These are phyloP conservation scores for Thalia dealbata DNA, from an alignment of 176 grass and related monocot species.

Conservation along the genomic window DNA sequence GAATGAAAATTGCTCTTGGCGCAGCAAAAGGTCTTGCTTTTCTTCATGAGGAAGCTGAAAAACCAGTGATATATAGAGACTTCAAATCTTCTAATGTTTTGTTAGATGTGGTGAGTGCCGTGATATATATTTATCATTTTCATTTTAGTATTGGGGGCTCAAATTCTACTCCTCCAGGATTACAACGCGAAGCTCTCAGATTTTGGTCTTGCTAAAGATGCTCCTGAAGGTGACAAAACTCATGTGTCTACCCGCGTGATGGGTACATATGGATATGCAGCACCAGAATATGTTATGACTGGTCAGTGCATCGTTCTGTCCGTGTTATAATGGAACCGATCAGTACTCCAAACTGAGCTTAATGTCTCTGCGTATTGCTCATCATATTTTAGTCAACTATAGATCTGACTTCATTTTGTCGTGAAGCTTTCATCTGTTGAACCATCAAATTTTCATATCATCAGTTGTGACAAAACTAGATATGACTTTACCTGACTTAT, in stretches of 20 bases:
- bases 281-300: slow-evolving; percentile 98
- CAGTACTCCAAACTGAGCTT: too few relatives aligned
- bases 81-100: slow-evolving; percentile 99
- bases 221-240: slow-evolving; percentile 95
- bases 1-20: slow-evolving; percentile 99
- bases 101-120: slow-evolving; percentile 55
- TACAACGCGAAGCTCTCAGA: slow-evolving; percentile 98
- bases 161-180: slow-evolving; percentile 50
- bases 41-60: slow-evolving; percentile 99
- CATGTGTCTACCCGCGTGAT: slow-evolving; percentile 97
- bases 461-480: background rate
- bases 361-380: too few relatives aligned
- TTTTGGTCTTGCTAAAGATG: slow-evolving; percentile 99
- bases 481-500: background rate
- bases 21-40: slow-evolving; percentile 91
- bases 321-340: too few relatives aligned
- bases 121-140: slow-evolving; percentile 15
- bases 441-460: background rate
- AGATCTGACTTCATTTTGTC: too few relatives aligned
- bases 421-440: too few relatives aligned
- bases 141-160: background rate
- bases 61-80: slow-evolving; percentile 96
- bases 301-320: slow-evolving; percentile 40
- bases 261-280: slow-evolving; percentile 96
- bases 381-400: too few relatives aligned